A percentile compares a stretch with the other conserved stretches of the same genome.
phyloP scores from a whole-genome alignment of 1,284 basidiomycete species.

The Retiboletus flavoniger region DNA sequence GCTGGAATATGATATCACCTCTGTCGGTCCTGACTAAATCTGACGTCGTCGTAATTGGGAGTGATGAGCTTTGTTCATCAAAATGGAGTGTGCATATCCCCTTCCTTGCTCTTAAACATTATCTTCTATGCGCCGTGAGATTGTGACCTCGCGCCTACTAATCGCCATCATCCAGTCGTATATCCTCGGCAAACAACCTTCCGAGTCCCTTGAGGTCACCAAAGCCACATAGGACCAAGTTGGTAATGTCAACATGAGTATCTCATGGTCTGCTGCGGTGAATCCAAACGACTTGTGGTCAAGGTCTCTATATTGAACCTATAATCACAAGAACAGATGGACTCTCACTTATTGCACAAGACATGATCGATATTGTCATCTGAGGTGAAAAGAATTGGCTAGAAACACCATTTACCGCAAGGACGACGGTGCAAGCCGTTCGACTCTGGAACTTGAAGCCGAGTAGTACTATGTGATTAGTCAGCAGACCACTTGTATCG shows the following conservation, averaged over 20 bases:
- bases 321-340: no score
- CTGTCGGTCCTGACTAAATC: not conserved
- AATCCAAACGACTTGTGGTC: slow-evolving; percentile 46
- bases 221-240: slow-evolving; percentile 50
- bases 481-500: not conserved
- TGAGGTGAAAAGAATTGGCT: no score
- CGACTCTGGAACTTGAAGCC: no score
- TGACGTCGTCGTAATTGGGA: slow-evolving; percentile 35
- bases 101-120: not conserved
- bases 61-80: slow-evolving; percentile 45
- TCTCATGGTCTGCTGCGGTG: no score
- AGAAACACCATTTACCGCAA: no score
- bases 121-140: not conserved
- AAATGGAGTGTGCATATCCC: slow-evolving; percentile 35
- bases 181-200: slow-evolving; percentile 45
- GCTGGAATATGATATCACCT: not conserved
- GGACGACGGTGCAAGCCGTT: no score
- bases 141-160: not conserved
- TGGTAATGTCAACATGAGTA: slow-evolving; percentile 40
- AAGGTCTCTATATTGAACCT: slow-evolving; percentile 37
- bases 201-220: slow-evolving; percentile 37
- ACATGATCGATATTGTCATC: no score
- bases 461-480: no score
- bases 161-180: slow-evolving; percentile 31
- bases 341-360: no score